These are phyloP conservation scores for Solanum lycopersicoides DNA, from an alignment of 257 asterid species.

Conservation along the genomic window DNA sequence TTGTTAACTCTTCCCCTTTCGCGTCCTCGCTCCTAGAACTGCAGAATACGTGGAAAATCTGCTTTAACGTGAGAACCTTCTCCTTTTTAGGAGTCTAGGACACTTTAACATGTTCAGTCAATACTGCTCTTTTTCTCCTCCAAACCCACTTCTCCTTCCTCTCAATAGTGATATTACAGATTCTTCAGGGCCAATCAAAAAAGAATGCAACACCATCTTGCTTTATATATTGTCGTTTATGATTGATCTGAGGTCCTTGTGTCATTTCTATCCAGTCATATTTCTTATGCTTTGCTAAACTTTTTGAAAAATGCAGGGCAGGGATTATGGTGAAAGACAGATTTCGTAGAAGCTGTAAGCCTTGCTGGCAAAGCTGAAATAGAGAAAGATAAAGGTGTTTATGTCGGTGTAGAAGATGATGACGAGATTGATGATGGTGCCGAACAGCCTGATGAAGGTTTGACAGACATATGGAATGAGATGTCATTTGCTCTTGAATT, in stretches of 20 bases:
- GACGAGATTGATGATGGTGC: slow-evolving; percentile 29
- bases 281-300: background rate
- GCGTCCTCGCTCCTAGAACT: background rate
- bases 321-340: background rate
- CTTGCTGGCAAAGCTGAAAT: background rate
- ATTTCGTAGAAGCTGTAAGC: background rate
- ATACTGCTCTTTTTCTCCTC: background rate
- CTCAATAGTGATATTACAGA: background rate
- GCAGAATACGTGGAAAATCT: background rate
- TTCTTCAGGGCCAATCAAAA: background rate
- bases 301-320: background rate
- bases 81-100: background rate
- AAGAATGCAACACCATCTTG: background rate
- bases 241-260: background rate
- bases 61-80: background rate
- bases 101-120: background rate
- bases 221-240: background rate
- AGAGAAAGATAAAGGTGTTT: slow-evolving; percentile 40
- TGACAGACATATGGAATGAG: slow-evolving; percentile 77
- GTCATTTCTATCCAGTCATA: background rate
- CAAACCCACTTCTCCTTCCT: background rate
- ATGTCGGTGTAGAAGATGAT: slow-evolving; percentile 57
- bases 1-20: background rate
- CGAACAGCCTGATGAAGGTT: slow-evolving; percentile 50
- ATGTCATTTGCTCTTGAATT: slow-evolving; percentile 67